Conservation (phyloP, 2,329 filamentous ascomycete species). For the Aspergillus hiratsukae region DNA sequence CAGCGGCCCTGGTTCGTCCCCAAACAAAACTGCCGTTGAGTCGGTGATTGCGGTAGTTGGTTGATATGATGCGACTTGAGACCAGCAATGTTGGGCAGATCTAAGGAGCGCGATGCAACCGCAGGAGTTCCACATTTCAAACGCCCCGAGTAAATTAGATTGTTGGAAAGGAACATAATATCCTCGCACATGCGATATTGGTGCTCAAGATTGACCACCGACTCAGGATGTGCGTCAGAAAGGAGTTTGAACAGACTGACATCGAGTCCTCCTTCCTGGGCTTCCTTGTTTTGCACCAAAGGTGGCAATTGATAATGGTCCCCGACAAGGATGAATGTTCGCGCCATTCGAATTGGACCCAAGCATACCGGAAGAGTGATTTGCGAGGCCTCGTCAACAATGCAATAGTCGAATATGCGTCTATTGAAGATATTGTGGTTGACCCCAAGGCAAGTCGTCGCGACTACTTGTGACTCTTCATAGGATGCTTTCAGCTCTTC, state of each 20-base stretch:
- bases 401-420: slow-evolving; percentile 93
- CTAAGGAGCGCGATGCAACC: slow-evolving; percentile 65
- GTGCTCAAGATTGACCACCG: slow-evolving; percentile 87
- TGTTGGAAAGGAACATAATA: slow-evolving; percentile 90
- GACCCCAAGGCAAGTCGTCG: slow-evolving; percentile 89
- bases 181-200: slow-evolving; percentile 99
- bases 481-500: slow-evolving; percentile 81
- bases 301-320: slow-evolving; percentile 96
- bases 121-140: slow-evolving; percentile 81
- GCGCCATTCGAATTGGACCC: slow-evolving; percentile 87
- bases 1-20: slow-evolving; percentile 52
- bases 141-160: slow-evolving; percentile 83
- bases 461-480: slow-evolving; percentile 82
- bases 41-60: slow-evolving; percentile 16
- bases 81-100: slow-evolving; percentile 61
- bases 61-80: slow-evolving; percentile 55
- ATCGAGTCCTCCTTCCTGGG: slow-evolving; percentile 79
- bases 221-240: slow-evolving; percentile 79
- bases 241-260: slow-evolving; percentile 90
- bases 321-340: slow-evolving; percentile 89
- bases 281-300: slow-evolving; percentile 86
- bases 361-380: slow-evolving; percentile 94
- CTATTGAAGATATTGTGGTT: slow-evolving; percentile 84
- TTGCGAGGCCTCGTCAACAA: slow-evolving; percentile 95
- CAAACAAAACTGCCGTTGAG: slow-evolving; percentile 50